Percentiles rank a stretch among this genome's conserved stretches.
These are phyloP conservation scores for Phytomonas francai DNA, from an alignment of 208 protist genomes.

Conservation along the genomic window DNA sequence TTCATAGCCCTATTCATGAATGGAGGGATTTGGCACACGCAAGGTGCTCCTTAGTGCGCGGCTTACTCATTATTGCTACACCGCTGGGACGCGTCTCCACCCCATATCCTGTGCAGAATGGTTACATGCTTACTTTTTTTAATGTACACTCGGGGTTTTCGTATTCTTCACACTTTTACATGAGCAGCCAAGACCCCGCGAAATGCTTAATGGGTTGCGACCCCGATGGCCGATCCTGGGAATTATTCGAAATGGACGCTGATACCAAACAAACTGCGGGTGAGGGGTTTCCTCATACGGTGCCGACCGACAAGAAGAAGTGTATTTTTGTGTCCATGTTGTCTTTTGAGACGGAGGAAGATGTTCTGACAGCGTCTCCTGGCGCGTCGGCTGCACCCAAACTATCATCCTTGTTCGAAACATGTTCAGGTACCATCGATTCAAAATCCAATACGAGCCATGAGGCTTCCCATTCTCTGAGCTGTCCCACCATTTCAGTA, in stretches of 20 bases:
- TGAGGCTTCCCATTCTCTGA: not conserved
- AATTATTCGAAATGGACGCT: conserved; percentile 37
- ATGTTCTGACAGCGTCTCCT: not conserved
- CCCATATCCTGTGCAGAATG: conserved; percentile 21
- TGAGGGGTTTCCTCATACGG: not conserved
- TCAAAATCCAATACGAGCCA: not conserved
- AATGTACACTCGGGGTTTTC: conserved; percentile 25
- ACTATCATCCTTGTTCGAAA: not conserved
- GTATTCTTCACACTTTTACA: conserved; percentile 26
- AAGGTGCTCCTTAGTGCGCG: conserved; percentile 20
- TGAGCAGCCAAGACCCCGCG: conserved; percentile 26
- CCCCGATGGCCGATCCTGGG: conserved; percentile 24
- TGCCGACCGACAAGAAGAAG: not conserved
- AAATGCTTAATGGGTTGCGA: conserved; percentile 32
- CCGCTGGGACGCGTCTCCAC: conserved; percentile 19
- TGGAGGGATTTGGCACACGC: conserved; percentile 29
- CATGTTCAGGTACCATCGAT: not conserved
- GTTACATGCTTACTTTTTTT: conserved; percentile 37
- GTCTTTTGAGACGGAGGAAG: not conserved
- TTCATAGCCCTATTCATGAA: conserved; percentile 24
- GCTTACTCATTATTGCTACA: conserved; percentile 22
- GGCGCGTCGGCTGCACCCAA: not conserved
- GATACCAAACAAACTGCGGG: not conserved
- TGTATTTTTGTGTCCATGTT: not conserved
- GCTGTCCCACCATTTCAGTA: not conserved